Base-by-base conservation (phyloP, 2,329 filamentous ascomycete species). In the Nectriaceae sp. region DNA sequence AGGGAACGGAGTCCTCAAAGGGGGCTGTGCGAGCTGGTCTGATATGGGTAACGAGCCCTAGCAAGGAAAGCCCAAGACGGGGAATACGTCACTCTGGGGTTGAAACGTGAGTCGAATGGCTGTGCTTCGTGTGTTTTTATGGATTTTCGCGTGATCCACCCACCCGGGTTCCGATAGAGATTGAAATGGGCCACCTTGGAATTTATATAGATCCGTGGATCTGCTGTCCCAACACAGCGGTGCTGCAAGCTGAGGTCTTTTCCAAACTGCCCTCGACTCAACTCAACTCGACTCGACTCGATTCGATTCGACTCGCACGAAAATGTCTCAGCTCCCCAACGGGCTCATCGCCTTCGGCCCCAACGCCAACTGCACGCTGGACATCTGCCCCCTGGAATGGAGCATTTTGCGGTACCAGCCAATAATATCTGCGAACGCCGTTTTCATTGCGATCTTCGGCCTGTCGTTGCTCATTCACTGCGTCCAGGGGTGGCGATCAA, bases 281-380 rank as follows among this genome's bases (percentile, higher is more conserved):
- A 29, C 13, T 13, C 24, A 6, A 6, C 13, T 29, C 24, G 24
- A 29, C 24, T 13, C 24, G 24, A 13, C 24, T 29, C 24, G 24
- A 29, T 6, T 29, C 24, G 24, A 29, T 29, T 13, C 24, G 13
- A 6, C 24, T 13, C 13, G 6, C 6, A 29, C 24, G 6, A 29
- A 29, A 6, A 29, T 29, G 24, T 29, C 24, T 13, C 24, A 36
- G 3, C 21, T 61, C 22, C 59, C 59, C 22, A 52, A 54, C 40
- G 59, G 57, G 5, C 54, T 56, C 40, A 40, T 62, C 49, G 47
- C 56, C 4, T 62, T 62, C 31, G 59, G 59, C 29, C 49, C 57
- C 20, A 13, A 45, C 1, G 59, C 59, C 46, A 59, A 62, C 40
- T 62, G 59, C 37, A 62, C 59, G 1, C 59, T 62, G 36, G 56